A percentile compares a stretch with the other conserved stretches of the same genome.
Evolutionary conservation across 768 basidiomycete genomes (phyloP).

Genomic region (Coprinopsis cinerea): DNA sequence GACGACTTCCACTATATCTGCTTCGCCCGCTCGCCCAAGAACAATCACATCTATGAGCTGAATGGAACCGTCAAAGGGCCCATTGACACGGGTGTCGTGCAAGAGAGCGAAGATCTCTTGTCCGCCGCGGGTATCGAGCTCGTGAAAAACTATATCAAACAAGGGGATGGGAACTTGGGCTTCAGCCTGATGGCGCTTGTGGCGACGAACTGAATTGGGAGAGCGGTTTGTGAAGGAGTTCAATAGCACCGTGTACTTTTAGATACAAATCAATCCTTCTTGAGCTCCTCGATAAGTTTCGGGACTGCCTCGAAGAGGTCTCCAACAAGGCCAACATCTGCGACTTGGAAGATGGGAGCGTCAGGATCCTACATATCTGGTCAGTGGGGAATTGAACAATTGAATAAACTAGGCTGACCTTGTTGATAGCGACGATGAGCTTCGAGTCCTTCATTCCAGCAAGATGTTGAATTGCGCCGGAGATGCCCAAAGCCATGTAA

Average conservation of each 20-base stretch:
- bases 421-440: constrained; percentile 96
- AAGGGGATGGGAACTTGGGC: constrained; percentile 18
- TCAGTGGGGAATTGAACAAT: constrained; percentile 2
- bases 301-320: constrained; percentile 93
- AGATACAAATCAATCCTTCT: constrained; percentile 27
- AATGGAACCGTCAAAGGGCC: constrained; percentile 29
- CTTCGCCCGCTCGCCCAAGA: constrained; percentile 25
- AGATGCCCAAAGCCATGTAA: constrained; percentile 95
- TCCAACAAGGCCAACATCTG: constrained; percentile 90
- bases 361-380: constrained; percentile 69
- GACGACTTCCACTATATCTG: constrained; percentile 29
- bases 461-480: constrained; percentile 97
- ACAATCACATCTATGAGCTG: constrained; percentile 27
- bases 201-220: too few species aligned
- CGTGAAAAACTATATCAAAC: constrained; percentile 19
- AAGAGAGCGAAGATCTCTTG: constrained; percentile 21
- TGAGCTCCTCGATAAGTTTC: constrained; percentile 82
- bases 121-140: constrained; percentile 16
- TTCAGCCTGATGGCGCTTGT: constrained; percentile 24
- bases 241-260: neutral
- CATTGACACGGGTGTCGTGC: constrained; percentile 18
- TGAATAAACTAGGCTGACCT: constrained; percentile 44
- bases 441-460: constrained; percentile 99
- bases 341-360: constrained; percentile 98
- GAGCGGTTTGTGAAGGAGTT: neutral